Evolutionary conservation across 257 asterid genomes (phyloP), one percentile per base, ranked within the genome.

Genomic region (Eucommia ulmoides): DNA sequence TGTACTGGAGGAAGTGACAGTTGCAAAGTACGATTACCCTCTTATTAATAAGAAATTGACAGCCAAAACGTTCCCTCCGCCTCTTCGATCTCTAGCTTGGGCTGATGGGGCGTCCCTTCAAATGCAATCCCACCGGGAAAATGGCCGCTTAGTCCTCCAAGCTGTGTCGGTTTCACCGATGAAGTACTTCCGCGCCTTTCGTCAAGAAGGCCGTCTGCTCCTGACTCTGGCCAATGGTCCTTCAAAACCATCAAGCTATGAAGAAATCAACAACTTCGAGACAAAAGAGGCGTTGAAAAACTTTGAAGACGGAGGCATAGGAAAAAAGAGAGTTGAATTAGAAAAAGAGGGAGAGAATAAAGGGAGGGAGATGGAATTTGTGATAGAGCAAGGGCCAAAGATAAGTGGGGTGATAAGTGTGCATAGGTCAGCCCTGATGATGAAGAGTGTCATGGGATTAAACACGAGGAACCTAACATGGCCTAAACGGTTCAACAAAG

Each of bases 121-220:
- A 59, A 63, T 88, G 78, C 78, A 75, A 4, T 67, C 94, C 0
- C 78, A 20, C 55, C 59, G 94, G 15, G 71, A 63, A 50, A 66
- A 77, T 20, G 97, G 95, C 0, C 57, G 95, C 73, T 61, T 84
- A 53, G 76, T 84, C 35, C 77, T 88, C 8, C 88, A 88, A 68
- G 89, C 89, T 0, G 73, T 80, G 41, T 58, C 84, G 0, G 73
- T 70, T 21, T 75, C 84, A 20, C 67, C 76, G 1, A 72, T 49
- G 17, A 77, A 72, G 42, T 60, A 49, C 24, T 85, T 88, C 69
- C 83, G 60, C 0, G 79, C 85, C 15, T 69, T 70, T 20, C 83
- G 95, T 22, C 7, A 51, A 8, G 65, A 76, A 3, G 97, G 95
- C 24, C 81, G 88, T 22, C 95, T 88, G 45, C 71, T 75, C 26